Evolutionary conservation across 1,284 basidiomycete species (phyloP).

Genomic region (Grifola frondosa): DNA sequence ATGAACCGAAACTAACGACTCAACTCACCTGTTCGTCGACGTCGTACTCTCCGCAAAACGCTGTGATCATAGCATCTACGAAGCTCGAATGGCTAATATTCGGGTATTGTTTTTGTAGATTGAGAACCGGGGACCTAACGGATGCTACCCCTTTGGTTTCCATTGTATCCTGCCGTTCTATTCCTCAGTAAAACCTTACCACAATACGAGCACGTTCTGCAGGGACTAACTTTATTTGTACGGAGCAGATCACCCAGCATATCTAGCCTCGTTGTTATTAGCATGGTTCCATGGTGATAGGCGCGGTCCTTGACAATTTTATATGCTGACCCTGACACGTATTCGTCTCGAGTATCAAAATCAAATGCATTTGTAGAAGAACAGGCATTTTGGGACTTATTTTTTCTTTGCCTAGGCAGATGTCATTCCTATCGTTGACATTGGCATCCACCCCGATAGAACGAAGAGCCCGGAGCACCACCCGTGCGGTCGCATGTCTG

Average conservation of each 20-base stretch:
- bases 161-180: conserved; percentile 61
- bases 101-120: conserved; percentile 63
- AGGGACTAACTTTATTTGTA: conserved; percentile 60
- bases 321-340: conserved; percentile 98
- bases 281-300: conserved; percentile 99
- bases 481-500: conserved; percentile 74
- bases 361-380: no score
- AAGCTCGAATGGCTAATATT: conserved; percentile 70
- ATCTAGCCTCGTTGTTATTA: conserved; percentile 79
- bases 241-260: conserved; percentile 73
- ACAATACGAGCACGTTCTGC: no score
- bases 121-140: conserved; percentile 89
- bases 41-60: conserved; percentile 70
- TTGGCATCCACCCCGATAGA: conserved; percentile 70
- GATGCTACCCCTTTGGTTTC: conserved; percentile 87
- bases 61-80: conserved; percentile 64
- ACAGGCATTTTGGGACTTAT: conserved; percentile 51
- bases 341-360: conserved; percentile 13
- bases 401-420: conserved; percentile 82
- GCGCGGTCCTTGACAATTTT: conserved; percentile 91
- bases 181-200: conserved; percentile 7
- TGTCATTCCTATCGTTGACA: conserved; percentile 91
- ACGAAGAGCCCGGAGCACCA: conserved; percentile 81
- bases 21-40: conserved; percentile 44
- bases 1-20: neutral